These are phyloP conservation scores for Alternaria incomplexa DNA, from an alignment of 2,329 filamentous ascomycete species.

Conservation along the genomic window DNA sequence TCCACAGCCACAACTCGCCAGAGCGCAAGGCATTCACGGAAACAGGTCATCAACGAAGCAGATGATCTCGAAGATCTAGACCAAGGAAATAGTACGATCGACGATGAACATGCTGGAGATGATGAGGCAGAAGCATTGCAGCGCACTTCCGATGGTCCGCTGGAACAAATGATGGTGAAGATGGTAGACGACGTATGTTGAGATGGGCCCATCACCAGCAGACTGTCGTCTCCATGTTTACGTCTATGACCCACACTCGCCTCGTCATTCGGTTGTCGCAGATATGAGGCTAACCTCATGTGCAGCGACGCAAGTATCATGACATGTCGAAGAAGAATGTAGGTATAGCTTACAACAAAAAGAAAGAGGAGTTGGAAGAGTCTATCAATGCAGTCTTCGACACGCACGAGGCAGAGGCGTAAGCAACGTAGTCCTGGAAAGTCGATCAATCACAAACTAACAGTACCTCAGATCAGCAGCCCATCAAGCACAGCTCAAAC, in stretches of 20 bases:
- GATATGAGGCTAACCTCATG: not conserved
- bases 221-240: not conserved
- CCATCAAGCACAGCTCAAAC: slow-evolving; percentile 30
- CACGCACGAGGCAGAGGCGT: slow-evolving; percentile 35
- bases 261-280: not conserved
- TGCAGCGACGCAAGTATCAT: slow-evolving; percentile 39
- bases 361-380: slow-evolving; percentile 12
- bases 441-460: not conserved
- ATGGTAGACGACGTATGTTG: slow-evolving; percentile 33
- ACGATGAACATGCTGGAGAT: slow-evolving; percentile 2
- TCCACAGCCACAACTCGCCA: slow-evolving; percentile 11
- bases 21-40: slow-evolving; percentile 10
- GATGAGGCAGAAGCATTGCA: slow-evolving; percentile 10
- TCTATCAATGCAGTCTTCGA: slow-evolving; percentile 33
- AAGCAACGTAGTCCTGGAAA: slow-evolving; percentile 15
- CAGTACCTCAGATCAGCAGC: slow-evolving; percentile 21
- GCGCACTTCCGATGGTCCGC: slow-evolving; percentile 1
- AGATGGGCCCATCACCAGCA: not conserved
- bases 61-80: slow-evolving; percentile 11
- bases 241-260: not conserved
- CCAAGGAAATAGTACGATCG: slow-evolving; percentile 6
- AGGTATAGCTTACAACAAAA: slow-evolving; percentile 24
- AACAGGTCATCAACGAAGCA: slow-evolving; percentile 2
- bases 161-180: slow-evolving; percentile 26
- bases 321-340: slow-evolving; percentile 22